Percentiles rank a stretch among this genome's conserved stretches.
Evolutionary conservation across 129 eudicot species (phyloP).

Genomic region (Flaveria sonorensis): DNA sequence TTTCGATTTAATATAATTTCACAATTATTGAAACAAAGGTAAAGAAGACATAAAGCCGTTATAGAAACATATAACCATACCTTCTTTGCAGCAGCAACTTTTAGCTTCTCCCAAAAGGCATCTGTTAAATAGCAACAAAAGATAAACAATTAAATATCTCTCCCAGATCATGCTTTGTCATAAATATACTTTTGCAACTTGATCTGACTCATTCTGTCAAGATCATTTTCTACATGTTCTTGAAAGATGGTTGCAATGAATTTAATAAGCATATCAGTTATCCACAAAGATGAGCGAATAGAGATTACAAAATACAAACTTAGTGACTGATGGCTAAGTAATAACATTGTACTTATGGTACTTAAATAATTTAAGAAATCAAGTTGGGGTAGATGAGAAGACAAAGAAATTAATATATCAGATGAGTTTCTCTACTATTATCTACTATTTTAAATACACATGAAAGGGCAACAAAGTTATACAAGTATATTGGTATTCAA

Average conservation of each 20-base stretch:
- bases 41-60: conserved; percentile 11
- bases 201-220: not conserved
- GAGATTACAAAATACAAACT: conserved; percentile 17
- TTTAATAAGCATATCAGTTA: conserved; percentile 4
- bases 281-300: not conserved
- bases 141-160: not conserved
- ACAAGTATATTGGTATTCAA: conserved; percentile 15
- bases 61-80: conserved; percentile 31
- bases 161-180: not conserved
- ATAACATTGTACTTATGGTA: conserved; percentile 2
- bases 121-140: conserved; percentile 38
- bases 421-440: conserved; percentile 10
- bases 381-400: not conserved
- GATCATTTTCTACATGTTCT: conserved; percentile 10
- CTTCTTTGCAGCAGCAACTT: conserved; percentile 65
- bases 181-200: not conserved
- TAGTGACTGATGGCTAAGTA: not conserved
- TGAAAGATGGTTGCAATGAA: conserved; percentile 8
- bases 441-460: not conserved
- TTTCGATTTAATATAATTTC: not conserved
- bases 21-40: not conserved
- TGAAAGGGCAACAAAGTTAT: not conserved
- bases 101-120: conserved; percentile 70
- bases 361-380: not conserved
- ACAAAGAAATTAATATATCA: not conserved